A percentile compares a stretch with the other conserved stretches of the same genome.
Conservation (phyloP, 2,329 filamentous ascomycete genomes). For the Clonostachys solani region DNA sequence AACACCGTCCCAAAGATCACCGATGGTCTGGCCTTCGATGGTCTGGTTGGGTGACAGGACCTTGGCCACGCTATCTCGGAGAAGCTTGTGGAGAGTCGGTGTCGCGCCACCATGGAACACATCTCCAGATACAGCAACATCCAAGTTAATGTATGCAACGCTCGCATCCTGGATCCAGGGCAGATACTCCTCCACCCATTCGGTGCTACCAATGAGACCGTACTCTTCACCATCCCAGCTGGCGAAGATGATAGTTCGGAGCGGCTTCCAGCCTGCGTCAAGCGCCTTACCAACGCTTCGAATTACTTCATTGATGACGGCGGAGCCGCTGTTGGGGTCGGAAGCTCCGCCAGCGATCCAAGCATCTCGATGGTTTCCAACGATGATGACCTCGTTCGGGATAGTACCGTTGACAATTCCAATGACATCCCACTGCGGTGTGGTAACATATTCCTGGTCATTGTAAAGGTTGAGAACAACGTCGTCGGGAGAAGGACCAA, state of each 20-base stretch:
- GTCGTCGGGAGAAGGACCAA: conserved; percentile 74
- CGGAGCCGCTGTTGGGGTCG: conserved; percentile 80
- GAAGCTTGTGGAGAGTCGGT: conserved; percentile 69
- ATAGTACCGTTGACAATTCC: conserved; percentile 87
- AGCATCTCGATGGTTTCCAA: conserved; percentile 91
- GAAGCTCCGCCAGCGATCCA: conserved; percentile 84
- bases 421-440: conserved; percentile 86
- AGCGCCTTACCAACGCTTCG: conserved; percentile 70
- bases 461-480: conserved; percentile 72
- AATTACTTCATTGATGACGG: conserved; percentile 74
- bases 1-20: conserved; percentile 59
- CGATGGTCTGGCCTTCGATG: conserved; percentile 64
- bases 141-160: conserved; percentile 83
- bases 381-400: conserved; percentile 77
- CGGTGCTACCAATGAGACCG: conserved; percentile 78
- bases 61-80: conserved; percentile 60
- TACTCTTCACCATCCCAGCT: conserved; percentile 85
- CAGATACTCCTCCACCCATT: conserved; percentile 89
- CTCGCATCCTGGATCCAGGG: conserved; percentile 72
- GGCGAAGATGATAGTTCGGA: conserved; percentile 87
- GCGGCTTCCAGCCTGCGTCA: conserved; percentile 52
- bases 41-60: conserved; percentile 76
- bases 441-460: conserved; percentile 77
- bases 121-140: conserved; percentile 66
- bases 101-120: conserved; percentile 63